Base-by-base conservation (phyloP, 805 yeast genomes). In the Candida takata region DNA sequence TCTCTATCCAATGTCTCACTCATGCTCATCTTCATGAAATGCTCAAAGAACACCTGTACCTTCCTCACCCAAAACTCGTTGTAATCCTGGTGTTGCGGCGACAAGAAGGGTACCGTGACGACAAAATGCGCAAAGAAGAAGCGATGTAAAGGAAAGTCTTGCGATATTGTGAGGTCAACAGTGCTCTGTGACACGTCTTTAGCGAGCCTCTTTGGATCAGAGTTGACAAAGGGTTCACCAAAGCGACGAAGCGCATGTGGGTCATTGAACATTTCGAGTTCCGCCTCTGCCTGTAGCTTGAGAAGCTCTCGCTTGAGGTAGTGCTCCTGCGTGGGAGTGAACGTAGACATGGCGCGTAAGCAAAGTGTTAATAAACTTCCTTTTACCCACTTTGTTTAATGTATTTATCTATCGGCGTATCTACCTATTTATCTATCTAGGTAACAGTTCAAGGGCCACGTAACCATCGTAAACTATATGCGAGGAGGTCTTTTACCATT, bases 261-360 rank as follows among this genome's bases (percentile, higher is more conserved):
- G 40, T 77, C 74, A 41, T 77, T 71, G 27, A 87, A 58, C 16
- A 55, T 56, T 20, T 64, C 71, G 28, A 86, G 64, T 55, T 90
- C 98, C 5, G 66, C 52, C 10, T 69, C 66, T 23, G 87, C 60
- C 51, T 83, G 73, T 10, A 70, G 64, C 42, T 74, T 70, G 19
- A 90, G 61, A 13, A 90, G 66, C 58, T 84, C 88, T 49, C 94
- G 77, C 58, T 90, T 90, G 36, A 92, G 68, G 56, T 82, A 84
- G 52, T 90, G 97, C 58, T 86, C 95, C 55, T 88, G 85, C 0
- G 72, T 65, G 3, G 88, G 74, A 11, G 75, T 59, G 31, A 81
- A 36, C n/a, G n/a, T n/a, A n/a, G n/a, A n/a, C n/a, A n/a, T n/a
- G n/a, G n/a, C n/a, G n/a, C n/a, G n/a, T n/a, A n/a, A n/a, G n/a